phyloP scores from a whole-genome alignment of 306 rosid species.

The Vigna trinervia region DNA sequence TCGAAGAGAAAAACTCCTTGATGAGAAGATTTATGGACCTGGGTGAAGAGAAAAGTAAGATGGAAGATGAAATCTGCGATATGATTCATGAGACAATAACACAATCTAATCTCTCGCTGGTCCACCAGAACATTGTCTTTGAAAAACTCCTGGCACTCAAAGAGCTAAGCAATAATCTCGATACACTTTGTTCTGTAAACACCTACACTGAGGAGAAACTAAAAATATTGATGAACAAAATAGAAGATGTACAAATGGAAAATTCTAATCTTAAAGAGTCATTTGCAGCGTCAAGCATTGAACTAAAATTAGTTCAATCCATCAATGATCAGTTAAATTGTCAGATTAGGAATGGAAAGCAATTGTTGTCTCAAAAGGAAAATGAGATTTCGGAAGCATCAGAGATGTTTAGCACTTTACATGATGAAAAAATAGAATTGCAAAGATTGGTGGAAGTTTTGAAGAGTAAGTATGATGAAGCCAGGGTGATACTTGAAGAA shows the following conservation, averaged over 20 bases:
- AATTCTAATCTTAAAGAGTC: slow-evolving; percentile 68
- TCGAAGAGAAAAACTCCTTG: slow-evolving; percentile 64
- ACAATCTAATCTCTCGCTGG: slow-evolving; percentile 68
- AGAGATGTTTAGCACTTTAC: slow-evolving; percentile 48
- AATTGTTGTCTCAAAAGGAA: slow-evolving; percentile 60
- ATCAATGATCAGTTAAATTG: slow-evolving; percentile 58
- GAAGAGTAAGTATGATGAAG: slow-evolving; percentile 57
- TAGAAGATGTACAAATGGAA: slow-evolving; percentile 58
- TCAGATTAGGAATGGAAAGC: slow-evolving; percentile 62
- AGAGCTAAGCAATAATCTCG: slow-evolving; percentile 58
- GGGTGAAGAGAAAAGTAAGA: slow-evolving; percentile 55
- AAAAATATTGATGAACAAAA: slow-evolving; percentile 53
- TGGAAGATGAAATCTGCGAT: slow-evolving; percentile 64
- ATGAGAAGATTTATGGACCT: slow-evolving; percentile 54
- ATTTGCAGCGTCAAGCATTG: slow-evolving; percentile 57
- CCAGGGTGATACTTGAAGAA: slow-evolving; percentile 52
- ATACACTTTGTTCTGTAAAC: slow-evolving; percentile 53
- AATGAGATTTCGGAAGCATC: slow-evolving; percentile 62
- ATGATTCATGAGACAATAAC: slow-evolving; percentile 67
- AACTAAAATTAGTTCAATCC: slow-evolving; percentile 54
- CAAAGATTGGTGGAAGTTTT: slow-evolving; percentile 58
- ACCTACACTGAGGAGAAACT: slow-evolving; percentile 66
- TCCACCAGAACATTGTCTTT: slow-evolving; percentile 60
- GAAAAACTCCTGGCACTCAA: slow-evolving; percentile 60
- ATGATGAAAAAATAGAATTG: slow-evolving; percentile 65